A percentile compares a stretch with the other conserved stretches of the same genome.
phyloP scores from a whole-genome alignment of 805 yeast species.

The Saccharomycopsis sp. region DNA sequence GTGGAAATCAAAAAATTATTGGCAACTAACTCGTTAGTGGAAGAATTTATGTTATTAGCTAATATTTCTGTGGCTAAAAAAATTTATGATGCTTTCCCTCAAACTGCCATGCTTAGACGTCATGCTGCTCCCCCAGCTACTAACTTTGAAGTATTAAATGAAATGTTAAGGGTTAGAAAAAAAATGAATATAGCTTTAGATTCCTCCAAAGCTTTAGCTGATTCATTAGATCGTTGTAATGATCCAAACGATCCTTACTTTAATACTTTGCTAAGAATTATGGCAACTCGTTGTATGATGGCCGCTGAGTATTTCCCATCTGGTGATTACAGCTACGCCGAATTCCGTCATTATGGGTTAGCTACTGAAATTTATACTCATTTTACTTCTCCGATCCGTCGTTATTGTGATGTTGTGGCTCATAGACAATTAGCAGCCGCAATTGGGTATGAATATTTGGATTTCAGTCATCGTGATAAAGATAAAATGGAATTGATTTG shows the following conservation, averaged over 20 bases:
- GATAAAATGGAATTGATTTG: conserved; percentile 81
- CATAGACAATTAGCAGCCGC: conserved; percentile 99
- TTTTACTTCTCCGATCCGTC: conserved; percentile 95
- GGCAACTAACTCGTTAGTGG: conserved; percentile 93
- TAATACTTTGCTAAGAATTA: conserved; percentile 85
- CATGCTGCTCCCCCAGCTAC: conserved; percentile 97
- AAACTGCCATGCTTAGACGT: conserved; percentile 96
- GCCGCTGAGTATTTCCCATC: conserved; percentile 96
- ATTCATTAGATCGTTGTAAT: conserved; percentile 78
- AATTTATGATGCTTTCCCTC: conserved; percentile 89
- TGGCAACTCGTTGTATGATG: conserved; percentile 99
- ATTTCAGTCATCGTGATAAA: conserved; percentile 77
- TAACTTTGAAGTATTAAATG: conserved; percentile 81
- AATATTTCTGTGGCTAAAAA: conserved; percentile 92
- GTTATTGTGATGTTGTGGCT: conserved; percentile 96
- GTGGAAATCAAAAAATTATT: conserved; percentile 82
- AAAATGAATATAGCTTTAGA: conserved; percentile 68
- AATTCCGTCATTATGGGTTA: conserved; percentile 91
- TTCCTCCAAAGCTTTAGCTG: conserved; percentile 85
- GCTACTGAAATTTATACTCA: conserved; percentile 97
- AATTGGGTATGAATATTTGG: conserved; percentile 81
- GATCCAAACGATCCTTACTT: conserved; percentile 82
- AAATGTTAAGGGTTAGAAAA: conserved; percentile 76
- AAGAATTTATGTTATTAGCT: conserved; percentile 96
- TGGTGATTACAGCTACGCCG: conserved; percentile 82